These are phyloP conservation scores for Antitrichia curtipendula DNA, from an alignment of 225 moss, liverwort and hornwort species.

Conservation along the genomic window DNA sequence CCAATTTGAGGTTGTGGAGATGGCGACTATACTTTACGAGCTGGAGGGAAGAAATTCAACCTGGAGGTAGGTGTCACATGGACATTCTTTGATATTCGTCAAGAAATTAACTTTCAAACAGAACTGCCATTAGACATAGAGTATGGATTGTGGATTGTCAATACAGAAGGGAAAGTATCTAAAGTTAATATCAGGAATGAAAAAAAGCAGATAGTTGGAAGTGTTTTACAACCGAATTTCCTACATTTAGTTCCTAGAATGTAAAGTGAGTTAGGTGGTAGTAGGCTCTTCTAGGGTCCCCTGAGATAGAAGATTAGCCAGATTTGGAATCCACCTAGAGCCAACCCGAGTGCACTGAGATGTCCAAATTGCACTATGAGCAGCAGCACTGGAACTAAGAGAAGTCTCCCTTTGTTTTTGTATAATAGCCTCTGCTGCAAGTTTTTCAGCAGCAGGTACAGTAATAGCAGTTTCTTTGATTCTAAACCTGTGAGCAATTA, in stretches of 20 bases:
- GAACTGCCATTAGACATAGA: not conserved
- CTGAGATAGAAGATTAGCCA: fast-evolving
- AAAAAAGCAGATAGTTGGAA: not conserved
- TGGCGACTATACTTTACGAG: not conserved
- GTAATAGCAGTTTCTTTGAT: too few species aligned
- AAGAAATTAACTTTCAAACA: not conserved
- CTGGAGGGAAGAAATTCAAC: not conserved
- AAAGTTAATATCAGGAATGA: not conserved
- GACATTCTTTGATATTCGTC: not conserved
- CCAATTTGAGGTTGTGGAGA: too few species aligned
- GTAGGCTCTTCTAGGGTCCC: not conserved
- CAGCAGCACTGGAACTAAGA: not conserved
- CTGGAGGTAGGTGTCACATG: not conserved
- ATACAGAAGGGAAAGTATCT: not conserved
- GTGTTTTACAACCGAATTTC: not conserved
- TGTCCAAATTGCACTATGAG: not conserved
- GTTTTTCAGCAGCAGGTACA: too few species aligned
- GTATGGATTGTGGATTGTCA: not conserved
- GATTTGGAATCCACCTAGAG: not conserved
- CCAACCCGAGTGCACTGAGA: not conserved
- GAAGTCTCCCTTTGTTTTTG: not conserved
- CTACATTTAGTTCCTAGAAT: not conserved
- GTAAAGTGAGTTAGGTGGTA: not conserved
- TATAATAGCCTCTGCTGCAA: too few species aligned
- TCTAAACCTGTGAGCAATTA: too few species aligned